Conservation (phyloP, 805 yeast species). For the Metschnikowia baotianmanensis region DNA sequence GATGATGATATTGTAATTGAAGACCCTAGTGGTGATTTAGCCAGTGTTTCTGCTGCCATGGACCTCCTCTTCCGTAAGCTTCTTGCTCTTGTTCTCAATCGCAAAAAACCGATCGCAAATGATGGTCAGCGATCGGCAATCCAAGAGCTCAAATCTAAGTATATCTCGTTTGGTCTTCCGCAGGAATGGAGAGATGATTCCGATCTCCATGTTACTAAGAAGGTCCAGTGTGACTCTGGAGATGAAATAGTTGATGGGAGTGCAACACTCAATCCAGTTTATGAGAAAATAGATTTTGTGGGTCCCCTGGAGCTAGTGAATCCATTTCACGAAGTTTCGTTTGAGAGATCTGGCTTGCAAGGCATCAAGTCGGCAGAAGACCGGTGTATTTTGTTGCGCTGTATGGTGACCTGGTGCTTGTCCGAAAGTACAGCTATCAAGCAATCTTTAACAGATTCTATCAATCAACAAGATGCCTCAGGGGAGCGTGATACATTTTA, state of each 20-base stretch:
- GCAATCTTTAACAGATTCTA: constrained; percentile 22
- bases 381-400: constrained; percentile 36
- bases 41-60: constrained; percentile 30
- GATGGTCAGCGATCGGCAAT: constrained; percentile 29
- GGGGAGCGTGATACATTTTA: constrained; percentile 40
- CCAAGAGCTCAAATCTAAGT: constrained; percentile 31
- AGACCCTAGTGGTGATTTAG: not conserved
- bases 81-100: constrained; percentile 34
- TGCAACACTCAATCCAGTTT: constrained; percentile 21
- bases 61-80: constrained; percentile 31
- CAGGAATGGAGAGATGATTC: constrained; percentile 36
- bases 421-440: constrained; percentile 31
- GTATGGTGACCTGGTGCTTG: constrained; percentile 37
- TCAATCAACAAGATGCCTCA: constrained; percentile 33
- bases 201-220: constrained; percentile 5
- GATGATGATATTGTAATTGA: not conserved
- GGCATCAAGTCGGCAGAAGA: constrained; percentile 33
- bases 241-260: constrained; percentile 25
- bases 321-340: constrained; percentile 24
- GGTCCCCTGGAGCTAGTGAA: constrained; percentile 18
- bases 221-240: constrained; percentile 6
- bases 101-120: constrained; percentile 30
- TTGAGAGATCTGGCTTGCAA: constrained; percentile 32
- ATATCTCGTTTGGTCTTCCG: constrained; percentile 33
- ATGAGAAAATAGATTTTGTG: constrained; percentile 15